Evolutionary conservation across 1,284 basidiomycete species (phyloP).

Genomic region (Phellopilus nigrolimitatus): DNA sequence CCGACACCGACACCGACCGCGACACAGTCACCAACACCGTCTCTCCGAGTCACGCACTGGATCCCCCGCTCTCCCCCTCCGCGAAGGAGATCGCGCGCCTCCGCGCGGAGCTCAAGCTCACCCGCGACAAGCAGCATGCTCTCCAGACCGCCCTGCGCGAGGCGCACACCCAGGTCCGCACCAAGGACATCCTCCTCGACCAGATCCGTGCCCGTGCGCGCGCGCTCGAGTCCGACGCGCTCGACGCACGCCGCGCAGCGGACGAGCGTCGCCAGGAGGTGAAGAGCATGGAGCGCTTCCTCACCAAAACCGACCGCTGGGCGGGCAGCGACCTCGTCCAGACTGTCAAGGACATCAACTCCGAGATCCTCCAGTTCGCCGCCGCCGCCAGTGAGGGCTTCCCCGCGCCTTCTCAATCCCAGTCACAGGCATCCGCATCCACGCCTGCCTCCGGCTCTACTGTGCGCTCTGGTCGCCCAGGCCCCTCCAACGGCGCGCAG

Average conservation of each 20-base stretch:
- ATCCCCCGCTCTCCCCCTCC: slow-evolving; percentile 11
- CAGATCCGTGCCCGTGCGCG: slow-evolving; percentile 13
- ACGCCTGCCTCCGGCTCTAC: neutral
- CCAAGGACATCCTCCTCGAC: slow-evolving; percentile 15
- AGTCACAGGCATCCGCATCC: too few relatives aligned
- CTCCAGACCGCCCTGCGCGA: slow-evolving; percentile 15
- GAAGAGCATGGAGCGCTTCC: slow-evolving; percentile 56
- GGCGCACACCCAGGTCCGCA: slow-evolving; percentile 8
- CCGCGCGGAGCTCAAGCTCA: slow-evolving; percentile 16
- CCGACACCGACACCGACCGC: neutral
- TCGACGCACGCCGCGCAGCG: slow-evolving; percentile 20
- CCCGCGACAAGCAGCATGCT: slow-evolving; percentile 18
- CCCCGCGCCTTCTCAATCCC: slow-evolving; percentile 24
- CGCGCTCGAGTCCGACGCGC: slow-evolving; percentile 9
- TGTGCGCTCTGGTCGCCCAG: too few relatives aligned
- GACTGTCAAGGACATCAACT: slow-evolving; percentile 73
- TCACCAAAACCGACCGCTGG: slow-evolving; percentile 69
- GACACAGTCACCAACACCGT: neutral
- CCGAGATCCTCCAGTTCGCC: slow-evolving; percentile 71
- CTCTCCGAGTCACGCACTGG: slow-evolving; percentile 9
- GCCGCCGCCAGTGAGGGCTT: slow-evolving; percentile 66
- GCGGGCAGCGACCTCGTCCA: slow-evolving; percentile 72
- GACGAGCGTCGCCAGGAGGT: slow-evolving; percentile 39
- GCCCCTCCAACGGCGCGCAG: too few relatives aligned
- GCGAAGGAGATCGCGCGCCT: slow-evolving; percentile 19